phyloP scores from a whole-genome alignment of 2,329 filamentous ascomycete genomes.

The Dactylonectria estremocensis region DNA sequence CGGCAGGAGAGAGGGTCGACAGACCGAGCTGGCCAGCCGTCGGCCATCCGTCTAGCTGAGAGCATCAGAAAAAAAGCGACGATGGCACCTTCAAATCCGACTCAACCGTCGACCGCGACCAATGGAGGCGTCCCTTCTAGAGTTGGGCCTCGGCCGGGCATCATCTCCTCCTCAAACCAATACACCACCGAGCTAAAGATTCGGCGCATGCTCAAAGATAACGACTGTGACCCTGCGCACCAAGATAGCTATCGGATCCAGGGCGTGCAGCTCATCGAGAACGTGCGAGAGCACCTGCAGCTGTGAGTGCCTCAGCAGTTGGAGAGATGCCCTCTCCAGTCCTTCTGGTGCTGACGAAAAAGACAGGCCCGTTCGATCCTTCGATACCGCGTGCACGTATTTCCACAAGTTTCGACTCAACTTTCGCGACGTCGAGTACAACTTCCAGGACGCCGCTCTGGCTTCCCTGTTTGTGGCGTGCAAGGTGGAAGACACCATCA shows the following conservation, averaged over 20 bases:
- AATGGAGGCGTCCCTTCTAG: conserved; percentile 42
- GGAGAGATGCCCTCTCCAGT: not conserved
- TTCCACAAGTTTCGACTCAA: conserved; percentile 94
- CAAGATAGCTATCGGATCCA: conserved; percentile 88
- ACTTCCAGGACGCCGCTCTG: conserved; percentile 87
- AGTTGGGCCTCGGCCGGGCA: conserved; percentile 63
- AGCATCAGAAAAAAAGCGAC: conserved; percentile 10
- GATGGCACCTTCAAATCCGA: conserved; percentile 38
- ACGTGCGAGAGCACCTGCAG: conserved; percentile 82
- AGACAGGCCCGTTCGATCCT: conserved; percentile 86
- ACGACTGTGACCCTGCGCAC: conserved; percentile 80
- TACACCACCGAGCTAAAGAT: conserved; percentile 89
- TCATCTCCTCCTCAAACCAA: conserved; percentile 69
- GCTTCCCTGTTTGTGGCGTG: conserved; percentile 93
- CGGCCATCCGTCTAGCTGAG: not conserved
- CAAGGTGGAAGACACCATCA: conserved; percentile 98
- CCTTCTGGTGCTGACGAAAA: conserved; percentile 22
- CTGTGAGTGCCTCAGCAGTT: conserved; percentile 66
- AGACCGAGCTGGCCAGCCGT: not conserved
- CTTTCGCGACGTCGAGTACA: conserved; percentile 89
- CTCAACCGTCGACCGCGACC: conserved; percentile 22
- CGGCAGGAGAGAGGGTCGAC: too few species aligned
- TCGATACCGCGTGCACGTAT: conserved; percentile 91
- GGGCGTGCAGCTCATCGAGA: conserved; percentile 91
- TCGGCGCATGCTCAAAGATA: conserved; percentile 78